A percentile compares a stretch with the other conserved stretches of the same genome.
phyloP scores from a whole-genome alignment of 1,139 yeast species.

The Suhomyces guaymorum region DNA sequence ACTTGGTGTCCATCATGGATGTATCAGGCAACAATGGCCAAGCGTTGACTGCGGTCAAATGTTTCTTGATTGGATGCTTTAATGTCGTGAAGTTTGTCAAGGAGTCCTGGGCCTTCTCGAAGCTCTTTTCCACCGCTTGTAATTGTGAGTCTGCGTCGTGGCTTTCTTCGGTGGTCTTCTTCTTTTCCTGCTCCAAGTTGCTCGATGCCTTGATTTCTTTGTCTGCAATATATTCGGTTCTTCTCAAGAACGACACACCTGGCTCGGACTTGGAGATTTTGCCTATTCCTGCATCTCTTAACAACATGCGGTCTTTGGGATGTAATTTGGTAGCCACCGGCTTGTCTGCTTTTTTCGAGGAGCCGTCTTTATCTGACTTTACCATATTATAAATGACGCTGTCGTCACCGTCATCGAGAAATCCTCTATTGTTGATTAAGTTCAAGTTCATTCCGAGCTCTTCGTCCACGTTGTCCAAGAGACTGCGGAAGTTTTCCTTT shows the following conservation, averaged over 20 bases:
- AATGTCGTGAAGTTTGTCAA: constrained; percentile 45
- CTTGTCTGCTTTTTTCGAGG: constrained; percentile 17
- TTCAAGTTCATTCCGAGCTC: constrained; percentile 79
- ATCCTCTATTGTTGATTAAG: constrained; percentile 64
- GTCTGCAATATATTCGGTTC: constrained; percentile 86
- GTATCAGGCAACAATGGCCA: constrained; percentile 90
- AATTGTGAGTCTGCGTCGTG: constrained; percentile 67
- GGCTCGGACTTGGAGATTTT: constrained; percentile 53
- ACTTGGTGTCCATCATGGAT: constrained; percentile 79
- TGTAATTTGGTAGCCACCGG: constrained; percentile 50
- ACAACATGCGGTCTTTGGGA: constrained; percentile 71
- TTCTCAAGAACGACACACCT: constrained; percentile 81
- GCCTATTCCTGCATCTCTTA: constrained; percentile 73
- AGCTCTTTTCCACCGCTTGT: constrained; percentile 72
- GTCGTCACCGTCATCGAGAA: constrained; percentile 64
- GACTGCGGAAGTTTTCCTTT: constrained; percentile 67
- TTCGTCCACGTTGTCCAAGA: constrained; percentile 70
- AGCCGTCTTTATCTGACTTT: constrained; percentile 5
- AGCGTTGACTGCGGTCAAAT: constrained; percentile 70
- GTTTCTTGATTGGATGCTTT: constrained; percentile 76
- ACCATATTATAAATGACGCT: constrained; percentile 39
- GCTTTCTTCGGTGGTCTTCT: constrained; percentile 27
- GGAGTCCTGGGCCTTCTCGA: constrained; percentile 58
- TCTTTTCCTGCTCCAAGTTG: constrained; percentile 17
- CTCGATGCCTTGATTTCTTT: constrained; percentile 22